These are phyloP conservation scores for Russula foetens DNA, from an alignment of 768 basidiomycete genomes.

Conservation along the genomic window DNA sequence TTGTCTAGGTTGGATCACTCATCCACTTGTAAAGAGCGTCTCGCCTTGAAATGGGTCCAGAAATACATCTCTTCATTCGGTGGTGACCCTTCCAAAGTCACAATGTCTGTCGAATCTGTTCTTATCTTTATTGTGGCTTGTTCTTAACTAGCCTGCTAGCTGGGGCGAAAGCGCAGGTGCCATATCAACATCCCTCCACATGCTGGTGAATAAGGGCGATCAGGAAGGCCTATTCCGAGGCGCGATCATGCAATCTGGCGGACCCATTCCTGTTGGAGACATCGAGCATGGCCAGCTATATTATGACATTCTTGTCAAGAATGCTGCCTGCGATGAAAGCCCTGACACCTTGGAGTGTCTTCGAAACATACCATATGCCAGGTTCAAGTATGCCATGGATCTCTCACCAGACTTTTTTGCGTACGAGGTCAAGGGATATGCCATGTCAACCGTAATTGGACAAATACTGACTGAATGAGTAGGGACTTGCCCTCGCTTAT, in stretches of 20 bases:
- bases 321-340: constrained; percentile 15
- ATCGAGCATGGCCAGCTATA: constrained; percentile 16
- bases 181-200: constrained; percentile 27
- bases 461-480: not conserved
- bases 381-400: constrained; percentile 15
- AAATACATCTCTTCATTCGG: constrained; percentile 35
- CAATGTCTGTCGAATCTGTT: constrained; percentile 17
- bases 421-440: constrained; percentile 5
- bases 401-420: constrained; percentile 12
- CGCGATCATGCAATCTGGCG: constrained; percentile 25
- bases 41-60: constrained; percentile 35
- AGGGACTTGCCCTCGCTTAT: constrained; percentile 15
- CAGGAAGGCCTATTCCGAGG: constrained; percentile 22
- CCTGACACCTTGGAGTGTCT: constrained; percentile 22
- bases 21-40: constrained; percentile 22
- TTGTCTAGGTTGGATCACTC: not conserved
- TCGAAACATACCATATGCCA: constrained; percentile 4
- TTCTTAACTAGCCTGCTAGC: not conserved
- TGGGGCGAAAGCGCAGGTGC: constrained; percentile 35
- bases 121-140: not conserved
- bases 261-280: constrained; percentile 20
- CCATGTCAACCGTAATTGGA: not conserved
- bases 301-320: constrained; percentile 21
- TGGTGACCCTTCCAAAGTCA: constrained; percentile 31
- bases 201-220: constrained; percentile 21